Conservation (phyloP, 805 yeast species). For the Ogataea thermomethanolica region DNA sequence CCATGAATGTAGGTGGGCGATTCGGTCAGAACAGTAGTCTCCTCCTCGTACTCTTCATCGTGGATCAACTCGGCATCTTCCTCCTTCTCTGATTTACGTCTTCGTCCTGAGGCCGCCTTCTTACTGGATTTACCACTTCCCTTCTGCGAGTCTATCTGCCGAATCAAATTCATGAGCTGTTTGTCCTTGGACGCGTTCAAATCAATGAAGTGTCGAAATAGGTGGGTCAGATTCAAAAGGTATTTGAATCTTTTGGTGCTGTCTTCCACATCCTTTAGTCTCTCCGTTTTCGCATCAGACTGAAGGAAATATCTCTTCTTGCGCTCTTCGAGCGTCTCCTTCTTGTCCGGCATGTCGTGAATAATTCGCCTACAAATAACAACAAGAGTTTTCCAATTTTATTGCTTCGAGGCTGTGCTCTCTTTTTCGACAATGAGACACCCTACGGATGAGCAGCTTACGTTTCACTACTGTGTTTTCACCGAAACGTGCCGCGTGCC, state of each 20-base stretch:
- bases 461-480: slow-evolving; percentile 61
- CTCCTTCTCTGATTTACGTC: slow-evolving; percentile 89
- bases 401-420: slow-evolving; percentile 7
- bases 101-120: slow-evolving; percentile 38
- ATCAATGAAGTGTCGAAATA: slow-evolving; percentile 85
- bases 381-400: slow-evolving; percentile 5
- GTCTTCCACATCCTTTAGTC: slow-evolving; percentile 55
- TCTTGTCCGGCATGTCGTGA: slow-evolving; percentile 7
- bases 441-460: slow-evolving; percentile 23
- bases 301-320: slow-evolving; percentile 46
- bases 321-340: slow-evolving; percentile 38
- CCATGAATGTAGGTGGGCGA: slow-evolving; percentile 82
- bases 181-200: slow-evolving; percentile 77
- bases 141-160: slow-evolving; percentile 50
- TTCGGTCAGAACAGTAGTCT: slow-evolving; percentile 74
- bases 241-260: slow-evolving; percentile 78
- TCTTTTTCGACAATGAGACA: slow-evolving; percentile 36
- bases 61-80: slow-evolving; percentile 90
- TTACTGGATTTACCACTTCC: slow-evolving; percentile 33
- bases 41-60: slow-evolving; percentile 69
- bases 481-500: slow-evolving; percentile 53
- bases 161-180: slow-evolving; percentile 56
- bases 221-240: slow-evolving; percentile 74
- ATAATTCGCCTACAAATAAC: slow-evolving; percentile 4
- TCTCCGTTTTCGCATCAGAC: slow-evolving; percentile 56